Evolutionary conservation across 306 rosid species (phyloP).

Genomic region (Rubus parviflorus): DNA sequence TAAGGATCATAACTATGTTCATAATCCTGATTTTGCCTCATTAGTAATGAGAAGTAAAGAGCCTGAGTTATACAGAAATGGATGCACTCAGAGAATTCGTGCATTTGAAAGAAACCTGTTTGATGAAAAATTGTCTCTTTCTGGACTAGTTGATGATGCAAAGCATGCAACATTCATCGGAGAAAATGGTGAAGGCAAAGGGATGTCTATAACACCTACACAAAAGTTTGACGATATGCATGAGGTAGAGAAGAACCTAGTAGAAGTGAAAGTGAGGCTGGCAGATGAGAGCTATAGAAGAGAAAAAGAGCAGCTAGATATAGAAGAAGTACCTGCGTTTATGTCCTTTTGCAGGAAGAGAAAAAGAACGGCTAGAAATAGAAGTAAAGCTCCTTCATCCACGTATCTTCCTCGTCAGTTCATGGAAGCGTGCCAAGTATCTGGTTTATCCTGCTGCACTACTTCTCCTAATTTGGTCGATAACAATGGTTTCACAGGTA

Average conservation of each 20-base stretch:
- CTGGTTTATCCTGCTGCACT: slow-evolving; percentile 28
- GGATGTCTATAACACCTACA: slow-evolving; percentile 27
- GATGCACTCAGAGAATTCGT: slow-evolving; percentile 83
- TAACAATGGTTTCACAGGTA: slow-evolving; percentile 31
- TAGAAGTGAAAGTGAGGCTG: slow-evolving; percentile 35
- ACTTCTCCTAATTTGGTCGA: slow-evolving; percentile 32
- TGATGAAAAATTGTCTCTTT: slow-evolving; percentile 47
- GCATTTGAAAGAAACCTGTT: slow-evolving; percentile 68
- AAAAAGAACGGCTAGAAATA: slow-evolving; percentile 35
- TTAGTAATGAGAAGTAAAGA: slow-evolving; percentile 69
- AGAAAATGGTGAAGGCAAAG: slow-evolving; percentile 45
- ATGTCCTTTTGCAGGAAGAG: slow-evolving; percentile 39
- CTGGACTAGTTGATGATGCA: slow-evolving; percentile 49
- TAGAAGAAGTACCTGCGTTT: slow-evolving; percentile 18
- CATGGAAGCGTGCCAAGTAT: slow-evolving; percentile 32
- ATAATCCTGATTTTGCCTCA: slow-evolving; percentile 64
- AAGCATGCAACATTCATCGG: slow-evolving; percentile 36
- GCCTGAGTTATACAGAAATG: slow-evolving; percentile 65
- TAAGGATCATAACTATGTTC: slow-evolving; percentile 44
- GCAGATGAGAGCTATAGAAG: slow-evolving; percentile 32
- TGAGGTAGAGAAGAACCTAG: slow-evolving; percentile 37
- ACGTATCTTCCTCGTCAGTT: slow-evolving; percentile 31
- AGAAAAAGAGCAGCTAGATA: slow-evolving; percentile 37
- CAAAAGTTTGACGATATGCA: slow-evolving; percentile 31
- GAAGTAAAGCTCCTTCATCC: slow-evolving; percentile 24